Percentiles rank a stretch among this genome's conserved stretches.
Evolutionary conservation across 73 alveolate genomes (phyloP).

Genomic region (Symbiodinium pilosum): DNA sequence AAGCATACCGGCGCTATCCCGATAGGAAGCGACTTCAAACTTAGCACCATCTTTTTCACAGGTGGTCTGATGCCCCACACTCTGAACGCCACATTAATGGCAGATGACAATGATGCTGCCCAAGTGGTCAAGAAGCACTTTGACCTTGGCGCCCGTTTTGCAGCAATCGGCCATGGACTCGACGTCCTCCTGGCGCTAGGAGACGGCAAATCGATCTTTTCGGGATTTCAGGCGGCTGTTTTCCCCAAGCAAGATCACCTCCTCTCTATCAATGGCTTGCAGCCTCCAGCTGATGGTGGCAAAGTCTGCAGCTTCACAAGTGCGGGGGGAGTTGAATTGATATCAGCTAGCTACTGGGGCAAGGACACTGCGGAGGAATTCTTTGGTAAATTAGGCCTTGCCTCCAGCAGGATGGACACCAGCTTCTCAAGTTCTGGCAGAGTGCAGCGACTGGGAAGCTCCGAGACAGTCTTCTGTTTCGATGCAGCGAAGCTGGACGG

Average conservation of each 20-base stretch:
- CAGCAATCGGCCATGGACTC: conserved; percentile 72
- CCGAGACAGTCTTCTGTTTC: conserved; percentile 67
- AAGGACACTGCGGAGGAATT: conserved; percentile 61
- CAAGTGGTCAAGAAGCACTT: neutral
- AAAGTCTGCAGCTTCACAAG: neutral
- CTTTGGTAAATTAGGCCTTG: conserved; percentile 25
- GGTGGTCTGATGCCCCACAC: conserved; percentile 93
- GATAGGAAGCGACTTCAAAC: conserved; percentile 27
- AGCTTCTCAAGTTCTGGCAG: neutral
- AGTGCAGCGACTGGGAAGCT: neutral
- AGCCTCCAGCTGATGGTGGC: neutral
- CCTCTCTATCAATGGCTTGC: conserved; percentile 44
- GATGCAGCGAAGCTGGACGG: conserved; percentile 31
- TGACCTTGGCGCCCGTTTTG: conserved; percentile 42
- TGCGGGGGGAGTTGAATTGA: conserved; percentile 10
- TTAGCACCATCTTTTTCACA: conserved; percentile 36
- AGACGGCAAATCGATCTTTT: neutral
- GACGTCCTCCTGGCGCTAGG: conserved; percentile 75
- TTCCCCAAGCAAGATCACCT: conserved; percentile 82
- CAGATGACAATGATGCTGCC: conserved; percentile 31
- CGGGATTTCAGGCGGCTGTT: conserved; percentile 34
- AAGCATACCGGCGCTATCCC: conserved; percentile 36
- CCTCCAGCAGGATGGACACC: neutral
- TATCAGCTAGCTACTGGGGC: conserved; percentile 69
- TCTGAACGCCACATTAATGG: conserved; percentile 54